These are phyloP conservation scores for Mycena sanguinolenta DNA, from an alignment of 768 basidiomycete genomes.

Conservation along the genomic window DNA sequence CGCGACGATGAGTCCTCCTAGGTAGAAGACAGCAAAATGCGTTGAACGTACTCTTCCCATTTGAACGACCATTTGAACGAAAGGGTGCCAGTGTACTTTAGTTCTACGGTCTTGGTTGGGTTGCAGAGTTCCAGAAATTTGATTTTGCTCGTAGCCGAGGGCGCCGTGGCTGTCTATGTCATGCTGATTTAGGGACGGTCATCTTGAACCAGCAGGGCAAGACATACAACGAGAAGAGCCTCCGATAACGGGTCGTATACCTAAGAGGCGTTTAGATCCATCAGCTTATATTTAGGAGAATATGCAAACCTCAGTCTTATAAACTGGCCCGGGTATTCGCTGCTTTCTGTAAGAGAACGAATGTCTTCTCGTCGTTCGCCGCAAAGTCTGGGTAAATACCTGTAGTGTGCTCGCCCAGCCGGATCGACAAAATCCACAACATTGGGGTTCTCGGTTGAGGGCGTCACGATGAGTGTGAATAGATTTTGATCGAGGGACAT, in stretches of 20 bases:
- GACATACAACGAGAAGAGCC: slow-evolving; percentile 65
- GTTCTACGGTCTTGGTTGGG: slow-evolving; percentile 75
- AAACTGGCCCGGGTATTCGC: slow-evolving; percentile 61
- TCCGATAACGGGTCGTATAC: slow-evolving; percentile 74
- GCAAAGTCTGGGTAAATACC: no score
- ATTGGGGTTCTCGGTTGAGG: slow-evolving; percentile 68
- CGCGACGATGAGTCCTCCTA: neutral
- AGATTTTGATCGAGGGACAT: slow-evolving; percentile 92
- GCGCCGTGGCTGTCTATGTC: slow-evolving; percentile 68
- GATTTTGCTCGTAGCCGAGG: slow-evolving; percentile 73
- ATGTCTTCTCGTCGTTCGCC: no score
- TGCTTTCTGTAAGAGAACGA: slow-evolving; percentile 61
- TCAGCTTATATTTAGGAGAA: slow-evolving; percentile 33
- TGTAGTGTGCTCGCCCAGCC: slow-evolving; percentile 73
- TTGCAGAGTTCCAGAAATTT: slow-evolving; percentile 85
- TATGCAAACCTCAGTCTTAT: slow-evolving; percentile 78
- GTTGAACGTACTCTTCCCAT: slow-evolving; percentile 81
- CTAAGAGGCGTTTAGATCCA: no score
- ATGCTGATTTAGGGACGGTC: neutral
- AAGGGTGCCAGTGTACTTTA: slow-evolving; percentile 81
- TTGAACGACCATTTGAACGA: slow-evolving; percentile 84
- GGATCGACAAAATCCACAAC: slow-evolving; percentile 81
- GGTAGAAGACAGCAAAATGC: neutral
- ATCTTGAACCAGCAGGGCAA: neutral
- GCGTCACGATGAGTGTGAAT: slow-evolving; percentile 80